Conservation (phyloP, 192 early-diverging fungal genomes). For the Entomortierella lignicola region DNA sequence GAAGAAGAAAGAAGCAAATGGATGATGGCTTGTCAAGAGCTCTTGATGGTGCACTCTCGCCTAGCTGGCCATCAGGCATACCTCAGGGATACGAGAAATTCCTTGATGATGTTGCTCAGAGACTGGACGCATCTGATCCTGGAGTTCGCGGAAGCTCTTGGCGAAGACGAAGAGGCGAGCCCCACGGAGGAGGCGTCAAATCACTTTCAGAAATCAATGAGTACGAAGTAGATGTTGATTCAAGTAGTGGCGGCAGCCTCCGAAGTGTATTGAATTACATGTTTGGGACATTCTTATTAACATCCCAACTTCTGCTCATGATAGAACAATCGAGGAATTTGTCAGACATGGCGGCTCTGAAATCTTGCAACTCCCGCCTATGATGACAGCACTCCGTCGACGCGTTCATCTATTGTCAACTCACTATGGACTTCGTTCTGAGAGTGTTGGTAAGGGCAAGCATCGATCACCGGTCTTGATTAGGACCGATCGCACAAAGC, state of each 20-base stretch:
- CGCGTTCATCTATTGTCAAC: slow-evolving; percentile 54
- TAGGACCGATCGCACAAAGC: slow-evolving; percentile 40
- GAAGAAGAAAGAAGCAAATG: neutral
- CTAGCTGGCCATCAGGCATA: slow-evolving; percentile 1
- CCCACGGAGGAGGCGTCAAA: slow-evolving; percentile 8
- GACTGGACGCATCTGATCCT: neutral
- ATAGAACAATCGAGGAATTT: slow-evolving; percentile 27
- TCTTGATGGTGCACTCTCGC: neutral
- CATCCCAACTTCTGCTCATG: too few relatives aligned
- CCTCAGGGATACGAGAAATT: slow-evolving; percentile 14
- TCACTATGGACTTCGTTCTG: slow-evolving; percentile 54
- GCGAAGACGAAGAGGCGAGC: neutral
- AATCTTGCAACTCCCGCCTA: slow-evolving; percentile 53
- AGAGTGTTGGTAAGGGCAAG: slow-evolving; percentile 55
- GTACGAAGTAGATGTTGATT: neutral
- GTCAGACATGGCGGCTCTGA: neutral
- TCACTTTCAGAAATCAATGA: slow-evolving; percentile 12
- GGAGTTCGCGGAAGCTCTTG: neutral
- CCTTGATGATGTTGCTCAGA: neutral
- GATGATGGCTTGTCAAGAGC: slow-evolving; percentile 6
- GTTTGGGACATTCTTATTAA: too few relatives aligned
- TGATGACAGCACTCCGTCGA: slow-evolving; percentile 48
- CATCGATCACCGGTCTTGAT: slow-evolving; percentile 30
- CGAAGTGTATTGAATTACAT: too few relatives aligned
- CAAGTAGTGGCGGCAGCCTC: neutral